phyloP scores from a whole-genome alignment of 768 basidiomycete genomes.

The Gelatoporia subvermispora region DNA sequence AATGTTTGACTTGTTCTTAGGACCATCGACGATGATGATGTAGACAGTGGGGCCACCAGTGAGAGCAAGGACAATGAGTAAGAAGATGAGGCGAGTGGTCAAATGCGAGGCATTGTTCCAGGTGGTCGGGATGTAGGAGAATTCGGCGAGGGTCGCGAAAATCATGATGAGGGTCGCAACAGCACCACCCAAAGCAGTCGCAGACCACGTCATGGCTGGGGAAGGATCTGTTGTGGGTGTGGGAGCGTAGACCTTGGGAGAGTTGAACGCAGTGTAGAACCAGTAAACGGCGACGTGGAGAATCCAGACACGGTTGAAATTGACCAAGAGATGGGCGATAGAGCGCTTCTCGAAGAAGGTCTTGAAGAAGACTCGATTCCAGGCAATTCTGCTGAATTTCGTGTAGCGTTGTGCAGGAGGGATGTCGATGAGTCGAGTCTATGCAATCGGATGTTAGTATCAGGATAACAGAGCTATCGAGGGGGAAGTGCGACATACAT shows the following conservation, averaged over 20 bases:
- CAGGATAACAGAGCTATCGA: not conserved
- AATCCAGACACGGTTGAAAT: conserved; percentile 99
- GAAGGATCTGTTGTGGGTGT: conserved; percentile 61
- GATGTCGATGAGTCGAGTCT: conserved; percentile 90
- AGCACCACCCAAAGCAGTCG: conserved; percentile 91
- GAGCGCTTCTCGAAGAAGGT: conserved; percentile 98
- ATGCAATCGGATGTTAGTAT: conserved; percentile 2
- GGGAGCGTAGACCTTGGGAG: conserved; percentile 85
- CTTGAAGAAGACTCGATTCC: conserved; percentile 97
- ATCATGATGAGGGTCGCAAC: conserved; percentile 95
- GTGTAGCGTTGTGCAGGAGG: conserved; percentile 90
- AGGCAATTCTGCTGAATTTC: conserved; percentile 88
- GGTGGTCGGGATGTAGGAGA: conserved; percentile 94
- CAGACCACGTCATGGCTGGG: conserved; percentile 91
- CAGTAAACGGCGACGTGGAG: conserved; percentile 90
- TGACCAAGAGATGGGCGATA: conserved; percentile 87
- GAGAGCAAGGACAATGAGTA: conserved; percentile 86
- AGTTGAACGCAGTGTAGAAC: conserved; percentile 98
- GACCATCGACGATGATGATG: conserved; percentile 78
- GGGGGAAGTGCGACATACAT: conserved; percentile 44
- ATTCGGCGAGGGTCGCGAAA: conserved; percentile 87
- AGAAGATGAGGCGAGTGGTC: conserved; percentile 87
- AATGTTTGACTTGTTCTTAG: conserved; percentile 51
- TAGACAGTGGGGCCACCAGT: conserved; percentile 94
- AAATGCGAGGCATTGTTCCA: conserved; percentile 99